Conservation (phyloP, 2,329 filamentous ascomycete species). For the Neofusicoccum cordaticola region DNA sequence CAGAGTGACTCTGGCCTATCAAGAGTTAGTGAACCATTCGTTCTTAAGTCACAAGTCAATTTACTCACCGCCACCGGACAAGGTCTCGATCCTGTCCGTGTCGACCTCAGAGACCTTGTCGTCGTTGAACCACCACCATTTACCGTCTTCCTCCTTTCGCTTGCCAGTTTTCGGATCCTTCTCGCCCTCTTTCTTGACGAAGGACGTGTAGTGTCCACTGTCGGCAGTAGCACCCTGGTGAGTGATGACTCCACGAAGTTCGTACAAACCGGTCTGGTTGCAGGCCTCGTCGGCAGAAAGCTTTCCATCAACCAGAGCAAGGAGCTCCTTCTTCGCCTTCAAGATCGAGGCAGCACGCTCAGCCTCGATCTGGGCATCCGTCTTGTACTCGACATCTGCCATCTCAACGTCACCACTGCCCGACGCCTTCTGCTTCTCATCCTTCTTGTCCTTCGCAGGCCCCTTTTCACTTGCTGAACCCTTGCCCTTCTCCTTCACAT, state of each 20-base stretch:
- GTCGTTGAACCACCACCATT: slow-evolving; percentile 99
- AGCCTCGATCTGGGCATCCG: slow-evolving; percentile 86
- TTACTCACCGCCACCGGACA: slow-evolving; percentile 76
- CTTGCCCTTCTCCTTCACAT: slow-evolving; percentile 49
- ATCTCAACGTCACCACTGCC: slow-evolving; percentile 69
- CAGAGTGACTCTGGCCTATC: slow-evolving; percentile 70
- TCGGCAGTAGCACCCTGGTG: slow-evolving; percentile 96
- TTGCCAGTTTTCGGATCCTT: slow-evolving; percentile 75
- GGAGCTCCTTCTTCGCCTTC: slow-evolving; percentile 82
- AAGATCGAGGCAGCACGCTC: slow-evolving; percentile 75
- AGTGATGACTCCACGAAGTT: slow-evolving; percentile 89
- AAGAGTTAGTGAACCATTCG: slow-evolving; percentile 21
- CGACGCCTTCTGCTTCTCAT: slow-evolving; percentile 46
- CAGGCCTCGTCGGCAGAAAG: slow-evolving; percentile 74
- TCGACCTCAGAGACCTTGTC: slow-evolving; percentile 94
- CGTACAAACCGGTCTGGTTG: slow-evolving; percentile 93
- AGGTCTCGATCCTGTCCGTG: slow-evolving; percentile 82
- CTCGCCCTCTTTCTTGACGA: slow-evolving; percentile 83
- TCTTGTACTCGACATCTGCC: slow-evolving; percentile 76
- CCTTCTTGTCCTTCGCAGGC: slow-evolving; percentile 45
- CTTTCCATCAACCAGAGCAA: slow-evolving; percentile 70
- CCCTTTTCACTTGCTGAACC: slow-evolving; percentile 34
- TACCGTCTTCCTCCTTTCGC: slow-evolving; percentile 78
- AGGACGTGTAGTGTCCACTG: slow-evolving; percentile 96
- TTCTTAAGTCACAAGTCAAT: not conserved